Evolutionary conservation across 768 basidiomycete genomes (phyloP), one percentile per base, ranked within the genome.

Genomic region (Flagelloscypha sp.): DNA sequence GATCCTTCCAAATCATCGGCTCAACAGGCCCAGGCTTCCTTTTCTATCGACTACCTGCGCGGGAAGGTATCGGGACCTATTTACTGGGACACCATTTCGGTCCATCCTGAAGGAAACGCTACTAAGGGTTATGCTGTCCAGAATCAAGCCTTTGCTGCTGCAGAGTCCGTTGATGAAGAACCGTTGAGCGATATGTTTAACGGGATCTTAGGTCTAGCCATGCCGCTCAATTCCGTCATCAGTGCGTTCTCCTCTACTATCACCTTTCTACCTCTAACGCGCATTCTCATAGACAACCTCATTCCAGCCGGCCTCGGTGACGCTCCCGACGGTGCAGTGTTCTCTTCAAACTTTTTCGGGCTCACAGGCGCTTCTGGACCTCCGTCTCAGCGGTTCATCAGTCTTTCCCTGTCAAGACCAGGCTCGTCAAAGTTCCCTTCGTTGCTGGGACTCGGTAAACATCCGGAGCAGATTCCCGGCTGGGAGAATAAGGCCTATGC

Each of bases 141-240:
- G 9, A 65, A 65, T 37, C 86, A 89, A 45, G 84, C 85, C 0
- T 55, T 87, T n/a, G 83, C 74, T 35, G 78, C 84, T 2, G 84
- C 74, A 4, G 52, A 63, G 24, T 44, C 45, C 24, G 74, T 87
- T 31, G 27, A 55, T 1, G 48, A 59, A 24, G 86, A 88, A 53
- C 72, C 72, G 0, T 67, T 88, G 6, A 56, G 68, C 1, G 47
- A 64, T 7, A 44, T 59, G 9, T 88, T 81, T 52, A 63, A 58
- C 40, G 85, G 85, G 18, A 68, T 87, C 34, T 66, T 87, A 5
- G 85, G 84, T 12, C 74, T 88, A 30, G 81, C 83, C 1, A 74
- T 86, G 18, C 81, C 85, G 16, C 56, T 62, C 30, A 76, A 85
- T 57, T 82, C 78, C n/a, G 44, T 77, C 41, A 87, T 88, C 35